Percentiles rank a stretch among this genome's conserved stretches.
Conservation (phyloP, 2,329 filamentous ascomycete genomes). For the Fusarium goolgardi region DNA sequence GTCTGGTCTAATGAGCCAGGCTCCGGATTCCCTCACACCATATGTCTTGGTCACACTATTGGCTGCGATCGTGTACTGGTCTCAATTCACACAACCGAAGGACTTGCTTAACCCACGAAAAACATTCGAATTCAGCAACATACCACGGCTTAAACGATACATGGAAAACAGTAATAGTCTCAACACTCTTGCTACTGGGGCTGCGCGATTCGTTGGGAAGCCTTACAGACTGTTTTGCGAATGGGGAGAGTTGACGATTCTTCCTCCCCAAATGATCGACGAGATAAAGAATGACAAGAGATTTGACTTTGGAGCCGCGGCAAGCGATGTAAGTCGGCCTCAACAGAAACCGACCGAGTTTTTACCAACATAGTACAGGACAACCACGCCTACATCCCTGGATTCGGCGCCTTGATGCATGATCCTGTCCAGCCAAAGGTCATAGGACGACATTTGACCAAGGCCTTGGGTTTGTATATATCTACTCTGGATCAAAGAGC, state of each 20-base stretch:
- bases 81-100: neutral
- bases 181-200: neutral
- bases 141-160: neutral
- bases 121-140: neutral
- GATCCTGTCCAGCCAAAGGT: neutral
- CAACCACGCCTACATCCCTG: neutral
- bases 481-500: fast-evolving
- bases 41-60: neutral
- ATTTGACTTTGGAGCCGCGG: neutral
- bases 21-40: too few relatives aligned
- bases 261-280: neutral
- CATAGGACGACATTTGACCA: neutral
- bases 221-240: neutral
- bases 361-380: neutral
- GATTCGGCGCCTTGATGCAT: neutral
- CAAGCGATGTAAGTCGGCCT: neutral
- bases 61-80: neutral
- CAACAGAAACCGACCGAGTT: fast-evolving
- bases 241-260: neutral
- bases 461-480: neutral
- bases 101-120: neutral
- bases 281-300: neutral
- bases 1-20: neutral
- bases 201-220: neutral
- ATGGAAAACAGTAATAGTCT: neutral